Percentiles rank a stretch among this genome's conserved stretches.
Conservation (phyloP, 805 yeast genomes). For the Nakazawaea siamensis region DNA sequence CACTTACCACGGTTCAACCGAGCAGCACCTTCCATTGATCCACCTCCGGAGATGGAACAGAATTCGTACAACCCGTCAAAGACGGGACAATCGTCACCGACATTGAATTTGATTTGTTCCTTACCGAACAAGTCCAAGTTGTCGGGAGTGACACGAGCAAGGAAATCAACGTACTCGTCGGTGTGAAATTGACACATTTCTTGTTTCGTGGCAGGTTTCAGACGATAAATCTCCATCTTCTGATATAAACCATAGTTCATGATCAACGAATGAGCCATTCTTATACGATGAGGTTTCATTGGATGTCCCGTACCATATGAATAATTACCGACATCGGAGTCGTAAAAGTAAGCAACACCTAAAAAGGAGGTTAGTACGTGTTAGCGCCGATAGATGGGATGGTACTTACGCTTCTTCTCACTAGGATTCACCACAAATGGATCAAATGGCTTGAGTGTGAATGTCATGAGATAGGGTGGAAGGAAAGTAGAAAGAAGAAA, state of each 20-base stretch:
- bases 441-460: constrained; percentile 53
- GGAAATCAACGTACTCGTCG: constrained; percentile 91
- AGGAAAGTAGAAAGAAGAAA: too few relatives aligned
- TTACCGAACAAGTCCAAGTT: constrained; percentile 79
- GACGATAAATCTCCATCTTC: constrained; percentile 94
- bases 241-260: constrained; percentile 96
- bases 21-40: constrained; percentile 85
- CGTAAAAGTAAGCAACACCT: constrained; percentile 74
- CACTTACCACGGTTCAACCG: constrained; percentile 74
- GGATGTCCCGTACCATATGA: constrained; percentile 99
- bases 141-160: constrained; percentile 87
- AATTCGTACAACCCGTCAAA: constrained; percentile 74
- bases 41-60: constrained; percentile 79
- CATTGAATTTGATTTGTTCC: constrained; percentile 87
- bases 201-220: constrained; percentile 95
- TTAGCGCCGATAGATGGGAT: background rate
- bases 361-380: constrained; percentile 15
- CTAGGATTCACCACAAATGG: constrained; percentile 48
- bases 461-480: too few relatives aligned
- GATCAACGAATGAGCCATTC: constrained; percentile 96
- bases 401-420: constrained; percentile 36
- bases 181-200: constrained; percentile 98
- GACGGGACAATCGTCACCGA: constrained; percentile 91
- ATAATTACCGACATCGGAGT: constrained; percentile 93
- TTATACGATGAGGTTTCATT: constrained; percentile 97